Base-by-base conservation (phyloP, 306 rosid species). In the Ziziphus jujuba region DNA sequence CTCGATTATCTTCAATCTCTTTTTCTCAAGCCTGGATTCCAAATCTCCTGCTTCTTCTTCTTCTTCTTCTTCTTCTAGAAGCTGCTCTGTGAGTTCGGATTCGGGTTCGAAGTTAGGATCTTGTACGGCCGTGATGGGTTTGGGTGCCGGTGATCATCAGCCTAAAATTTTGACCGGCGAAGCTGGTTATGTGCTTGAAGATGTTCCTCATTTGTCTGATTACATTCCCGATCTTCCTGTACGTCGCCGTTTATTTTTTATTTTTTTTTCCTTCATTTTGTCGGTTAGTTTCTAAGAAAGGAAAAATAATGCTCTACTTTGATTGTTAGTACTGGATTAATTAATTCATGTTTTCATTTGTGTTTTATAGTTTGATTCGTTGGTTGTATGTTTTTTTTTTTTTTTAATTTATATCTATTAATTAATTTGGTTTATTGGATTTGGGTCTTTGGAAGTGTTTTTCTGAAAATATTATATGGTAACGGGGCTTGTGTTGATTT, bases 151-250 rank as follows among this genome's bases (percentile, higher is more conserved):
- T 71, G 72, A 68, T 79, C 78, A 22, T 20, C 65, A 80, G 24
- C 61, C 65, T 7, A 88, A 88, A 76, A 22, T 83, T 14, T 69
- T 77, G 21, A 59, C 54, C n/a, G 97, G 96, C 14, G 12, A 82
- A 3, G 71, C 77, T 6, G 92, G 97, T 70, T 91, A 91, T 68
- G 65, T 91, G 11, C 97, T 91, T 16, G 85, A 91, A 47, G 97
- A 91, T 64, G 96, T 91, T 76, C 97, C 97, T 10, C 97, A 88
- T 75, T 84, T 91, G 17, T 55, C 85, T 5, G 97, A 91, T 82
- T 88, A 79, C 69, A 56, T 88, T 61, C 89, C 89, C 11, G 63
- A 88, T 80, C 95, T 91, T 36, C 91, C 82, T 1, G 97, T 91
- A 81, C 72, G 88, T 77, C 69, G 70, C 71, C 77, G 56, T 70